Conservation (phyloP, 108 stramenopile species). For the Fistulifera solaris region DNA sequence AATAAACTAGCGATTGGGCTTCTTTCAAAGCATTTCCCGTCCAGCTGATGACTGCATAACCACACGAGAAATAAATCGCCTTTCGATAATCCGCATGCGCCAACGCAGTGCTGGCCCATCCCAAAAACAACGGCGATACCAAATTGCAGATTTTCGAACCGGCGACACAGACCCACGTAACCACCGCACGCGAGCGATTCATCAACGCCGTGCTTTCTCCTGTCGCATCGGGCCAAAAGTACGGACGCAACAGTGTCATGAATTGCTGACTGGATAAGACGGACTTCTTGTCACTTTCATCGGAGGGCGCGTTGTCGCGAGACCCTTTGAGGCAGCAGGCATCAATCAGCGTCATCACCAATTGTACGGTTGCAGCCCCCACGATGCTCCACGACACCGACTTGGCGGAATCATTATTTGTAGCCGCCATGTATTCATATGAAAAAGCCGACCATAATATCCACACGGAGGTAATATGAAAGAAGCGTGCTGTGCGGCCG, state of each 20-base stretch:
- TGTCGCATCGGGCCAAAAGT: constrained; percentile 92
- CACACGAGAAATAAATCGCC: constrained; percentile 39
- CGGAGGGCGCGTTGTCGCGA: not conserved
- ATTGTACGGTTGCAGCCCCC: not conserved
- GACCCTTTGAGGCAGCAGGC: constrained; percentile 8
- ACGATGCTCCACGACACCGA: not conserved
- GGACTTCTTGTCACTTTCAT: constrained; percentile 21
- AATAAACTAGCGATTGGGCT: constrained; percentile 85
- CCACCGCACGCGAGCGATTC: constrained; percentile 77
- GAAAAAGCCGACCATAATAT: constrained; percentile 7
- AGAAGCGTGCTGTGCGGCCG: constrained; percentile 33
- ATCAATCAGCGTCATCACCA: not conserved
- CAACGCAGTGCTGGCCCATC: constrained; percentile 78
- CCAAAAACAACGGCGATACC: constrained; percentile 75
- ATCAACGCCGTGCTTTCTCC: constrained; percentile 39
- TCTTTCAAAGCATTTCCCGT: constrained; percentile 73
- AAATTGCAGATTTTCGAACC: constrained; percentile 76
- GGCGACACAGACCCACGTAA: constrained; percentile 90
- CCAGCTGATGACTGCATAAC: constrained; percentile 65
- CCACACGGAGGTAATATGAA: constrained; percentile 17
- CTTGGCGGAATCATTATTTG: too few relatives aligned
- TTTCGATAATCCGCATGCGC: constrained; percentile 54
- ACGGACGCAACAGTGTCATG: constrained; percentile 72
- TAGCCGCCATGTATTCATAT: too few relatives aligned
- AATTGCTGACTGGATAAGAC: constrained; percentile 45